These are phyloP conservation scores for Fusarium burgessii DNA, from an alignment of 2,329 filamentous ascomycete genomes.

Conservation along the genomic window DNA sequence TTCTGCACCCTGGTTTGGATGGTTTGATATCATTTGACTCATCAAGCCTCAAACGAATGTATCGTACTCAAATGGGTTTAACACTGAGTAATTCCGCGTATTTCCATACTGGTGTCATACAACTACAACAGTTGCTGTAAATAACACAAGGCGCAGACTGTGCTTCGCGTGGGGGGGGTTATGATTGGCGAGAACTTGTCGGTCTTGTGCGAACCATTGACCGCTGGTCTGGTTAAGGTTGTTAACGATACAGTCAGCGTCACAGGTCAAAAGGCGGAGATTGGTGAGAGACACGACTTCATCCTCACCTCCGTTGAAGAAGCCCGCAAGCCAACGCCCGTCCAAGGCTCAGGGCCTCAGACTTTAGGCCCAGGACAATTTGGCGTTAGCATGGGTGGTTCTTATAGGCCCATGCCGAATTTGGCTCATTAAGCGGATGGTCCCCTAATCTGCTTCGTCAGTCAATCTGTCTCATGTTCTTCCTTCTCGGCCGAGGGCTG, in stretches of 20 bases:
- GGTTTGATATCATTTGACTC: conserved; percentile 11
- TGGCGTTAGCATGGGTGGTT: conserved; percentile 8
- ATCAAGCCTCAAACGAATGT: neutral
- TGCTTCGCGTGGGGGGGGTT: conserved; percentile 8
- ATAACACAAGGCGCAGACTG: conserved; percentile 15
- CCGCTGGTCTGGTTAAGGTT: conserved; percentile 42
- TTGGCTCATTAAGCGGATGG: conserved; percentile 22
- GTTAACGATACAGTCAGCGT: conserved; percentile 30
- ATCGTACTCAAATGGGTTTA: conserved; percentile 20
- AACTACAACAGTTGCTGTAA: conserved; percentile 2
- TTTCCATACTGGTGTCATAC: neutral
- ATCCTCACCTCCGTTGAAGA: neutral
- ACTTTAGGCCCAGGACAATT: conserved; percentile 6
- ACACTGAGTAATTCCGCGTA: conserved; percentile 23
- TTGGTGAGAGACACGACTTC: conserved; percentile 6
- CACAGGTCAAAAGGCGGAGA: conserved; percentile 34
- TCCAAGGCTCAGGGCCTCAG: neutral
- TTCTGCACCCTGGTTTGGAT: conserved; percentile 9
- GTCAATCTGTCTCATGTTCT: neutral
- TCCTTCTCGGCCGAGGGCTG: conserved; percentile 31
- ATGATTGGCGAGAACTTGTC: conserved; percentile 14
- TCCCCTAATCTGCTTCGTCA: conserved; percentile 42
- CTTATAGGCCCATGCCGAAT: conserved; percentile 15
- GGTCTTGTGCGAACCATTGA: conserved; percentile 26
- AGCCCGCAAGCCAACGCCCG: conserved; percentile 21